phyloP scores from a whole-genome alignment of 2,329 filamentous ascomycete species.

The Coleophoma eucalyptorum region DNA sequence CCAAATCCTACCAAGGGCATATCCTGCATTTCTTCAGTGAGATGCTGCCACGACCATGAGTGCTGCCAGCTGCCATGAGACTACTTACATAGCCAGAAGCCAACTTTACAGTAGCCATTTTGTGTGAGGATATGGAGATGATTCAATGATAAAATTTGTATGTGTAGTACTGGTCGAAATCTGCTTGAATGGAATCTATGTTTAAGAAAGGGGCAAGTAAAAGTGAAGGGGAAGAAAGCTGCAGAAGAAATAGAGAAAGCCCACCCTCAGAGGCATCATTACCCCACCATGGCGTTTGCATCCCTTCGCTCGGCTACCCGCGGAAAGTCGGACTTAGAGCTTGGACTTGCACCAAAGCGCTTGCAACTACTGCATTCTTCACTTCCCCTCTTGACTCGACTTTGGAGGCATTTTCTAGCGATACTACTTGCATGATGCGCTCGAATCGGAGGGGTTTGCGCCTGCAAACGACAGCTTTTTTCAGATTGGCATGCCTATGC shows the following conservation, averaged over 20 bases:
- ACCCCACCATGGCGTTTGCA: too few relatives aligned
- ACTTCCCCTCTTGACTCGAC: too few relatives aligned
- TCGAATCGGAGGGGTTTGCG: too few relatives aligned
- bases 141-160: background rate
- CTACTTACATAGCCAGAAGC: conserved; percentile 33
- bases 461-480: too few relatives aligned
- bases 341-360: too few relatives aligned
- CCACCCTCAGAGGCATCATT: background rate
- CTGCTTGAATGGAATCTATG: background rate
- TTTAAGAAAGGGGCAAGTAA: background rate
- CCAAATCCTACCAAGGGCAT: conserved; percentile 58
- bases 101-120: conserved; percentile 31
- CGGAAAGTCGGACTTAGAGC: too few relatives aligned
- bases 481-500: too few relatives aligned
- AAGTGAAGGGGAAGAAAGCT: background rate
- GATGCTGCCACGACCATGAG: background rate
- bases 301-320: too few relatives aligned
- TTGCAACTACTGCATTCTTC: too few relatives aligned
- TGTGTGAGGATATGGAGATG: background rate
- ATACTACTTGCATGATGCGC: too few relatives aligned
- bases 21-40: background rate
- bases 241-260: background rate
- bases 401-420: too few relatives aligned
- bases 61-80: background rate
- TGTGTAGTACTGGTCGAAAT: background rate